Evolutionary conservation across 148 eudicot genomes (phyloP).

Genomic region (Simmondsia chinensis): DNA sequence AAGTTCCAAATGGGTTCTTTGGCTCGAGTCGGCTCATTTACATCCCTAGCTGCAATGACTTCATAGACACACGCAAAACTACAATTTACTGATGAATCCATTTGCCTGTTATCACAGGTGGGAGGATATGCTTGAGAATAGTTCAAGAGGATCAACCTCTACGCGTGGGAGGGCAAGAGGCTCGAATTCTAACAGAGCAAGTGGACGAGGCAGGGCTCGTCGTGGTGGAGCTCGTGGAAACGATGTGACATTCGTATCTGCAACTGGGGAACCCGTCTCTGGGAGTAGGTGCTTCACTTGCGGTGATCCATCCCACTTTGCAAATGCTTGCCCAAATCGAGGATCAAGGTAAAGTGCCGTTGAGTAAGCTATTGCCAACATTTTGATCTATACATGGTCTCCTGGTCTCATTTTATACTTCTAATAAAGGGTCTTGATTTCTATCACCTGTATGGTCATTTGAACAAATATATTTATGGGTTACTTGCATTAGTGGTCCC

Average conservation of each 20-base stretch:
- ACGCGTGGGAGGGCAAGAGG: constrained; percentile 21
- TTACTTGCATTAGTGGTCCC: too few relatives aligned
- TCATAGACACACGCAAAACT: too few relatives aligned
- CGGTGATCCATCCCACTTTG: constrained; percentile 90
- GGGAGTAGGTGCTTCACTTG: constrained; percentile 67
- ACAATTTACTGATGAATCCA: constrained; percentile 8
- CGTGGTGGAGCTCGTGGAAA: constrained; percentile 24
- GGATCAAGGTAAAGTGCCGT: too few relatives aligned
- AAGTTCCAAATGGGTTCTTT: too few relatives aligned
- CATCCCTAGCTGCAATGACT: too few relatives aligned
- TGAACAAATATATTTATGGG: too few relatives aligned
- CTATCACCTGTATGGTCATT: too few relatives aligned
- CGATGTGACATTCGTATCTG: constrained; percentile 61
- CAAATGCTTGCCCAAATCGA: constrained; percentile 85
- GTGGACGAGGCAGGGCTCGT: constrained; percentile 35
- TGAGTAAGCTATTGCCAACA: too few relatives aligned
- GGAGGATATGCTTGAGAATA: constrained; percentile 53
- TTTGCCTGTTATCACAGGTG: constrained; percentile 38
- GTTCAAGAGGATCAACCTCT: constrained; percentile 22
- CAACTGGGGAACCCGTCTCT: constrained; percentile 80
- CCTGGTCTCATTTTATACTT: too few relatives aligned
- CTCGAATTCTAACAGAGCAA: constrained; percentile 23
- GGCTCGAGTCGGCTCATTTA: too few relatives aligned
- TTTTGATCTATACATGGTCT: too few relatives aligned
- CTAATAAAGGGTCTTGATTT: too few relatives aligned